Base-by-base conservation (phyloP, 768 basidiomycete species). In the Coprinopsis sp. region DNA sequence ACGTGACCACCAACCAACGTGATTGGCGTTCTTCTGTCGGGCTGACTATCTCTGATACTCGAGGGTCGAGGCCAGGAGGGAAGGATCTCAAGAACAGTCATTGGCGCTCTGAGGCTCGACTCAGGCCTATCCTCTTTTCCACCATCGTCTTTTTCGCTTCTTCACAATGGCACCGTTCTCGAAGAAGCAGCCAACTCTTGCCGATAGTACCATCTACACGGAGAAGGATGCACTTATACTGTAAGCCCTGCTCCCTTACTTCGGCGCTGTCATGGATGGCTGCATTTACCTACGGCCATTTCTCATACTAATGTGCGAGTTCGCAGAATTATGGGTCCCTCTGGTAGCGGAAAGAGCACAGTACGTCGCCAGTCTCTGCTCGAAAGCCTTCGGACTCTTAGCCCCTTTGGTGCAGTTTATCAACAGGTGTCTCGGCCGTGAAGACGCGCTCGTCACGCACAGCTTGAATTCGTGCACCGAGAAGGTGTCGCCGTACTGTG, bases 301-400 rank as follows among this genome's bases (percentile, higher is more conserved):
- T 37, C 18, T 18, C 18, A 37, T 11, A 6, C 34, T 18, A 11
- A 31, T n/a, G 30, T 31, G 8, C 30, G n/a, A 31, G 38, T 37
- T 19, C 4, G 7, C 23, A 49, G 47, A 14, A 24, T 49, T 4
- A 14, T 49, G 39, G 47, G 47, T 23, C 39, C 39, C 2, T 40
- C 47, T 7, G 30, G 40, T 3, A 33, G 22, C 12, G 47, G 47
- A 19, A 49, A 49, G 30, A 49, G 38, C 18, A 49, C 47, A 4
- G 47, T 49, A 34, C 8, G 38, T 18, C n/a, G n/a, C n/a, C n/a
- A n/a, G 18, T 37, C 18, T 18, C 10, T 31, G 30, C 30, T 31
- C 10, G n/a, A n/a, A 10, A 37, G 18, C 18, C 38, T 21, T 19
- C 34, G 8, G 16, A 11, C 13, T 22, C 16, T 10, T 1, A 14